A percentile compares a stretch with the other conserved stretches of the same genome.
Evolutionary conservation across 306 rosid genomes (phyloP).

Genomic region (Psophocarpus tetragonolobus): DNA sequence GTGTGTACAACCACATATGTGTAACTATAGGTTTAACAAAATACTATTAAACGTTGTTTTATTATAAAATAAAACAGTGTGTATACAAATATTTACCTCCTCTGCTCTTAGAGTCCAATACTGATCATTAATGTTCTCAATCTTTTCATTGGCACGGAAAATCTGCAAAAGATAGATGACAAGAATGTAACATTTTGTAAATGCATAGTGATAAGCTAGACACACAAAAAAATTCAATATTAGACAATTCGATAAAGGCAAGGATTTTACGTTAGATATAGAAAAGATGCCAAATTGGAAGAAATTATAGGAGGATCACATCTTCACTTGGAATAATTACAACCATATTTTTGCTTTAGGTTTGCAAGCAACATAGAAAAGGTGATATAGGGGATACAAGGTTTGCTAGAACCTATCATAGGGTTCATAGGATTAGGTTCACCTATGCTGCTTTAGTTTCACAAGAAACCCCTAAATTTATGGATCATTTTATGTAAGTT

Average conservation of each 20-base stretch:
- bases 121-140: slow-evolving; percentile 53
- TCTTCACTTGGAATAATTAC: too few relatives aligned
- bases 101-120: slow-evolving; percentile 83
- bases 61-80: background rate
- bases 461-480: background rate
- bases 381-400: background rate
- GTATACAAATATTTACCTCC: slow-evolving; percentile 51
- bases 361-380: too few relatives aligned
- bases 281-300: too few relatives aligned
- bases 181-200: background rate
- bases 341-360: too few relatives aligned
- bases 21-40: background rate
- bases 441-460: too few relatives aligned
- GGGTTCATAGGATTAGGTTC: too few relatives aligned
- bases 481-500: background rate
- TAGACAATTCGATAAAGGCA: background rate
- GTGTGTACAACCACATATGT: background rate
- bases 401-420: too few relatives aligned
- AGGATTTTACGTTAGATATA: too few relatives aligned
- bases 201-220: background rate
- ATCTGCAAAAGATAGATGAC: slow-evolving; percentile 46
- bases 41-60: background rate
- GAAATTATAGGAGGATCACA: too few relatives aligned
- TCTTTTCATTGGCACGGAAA: slow-evolving; percentile 64
- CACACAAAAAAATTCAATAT: background rate